Base-by-base conservation (phyloP, 177 flowering plant species). In the Vitis hybrid region DNA sequence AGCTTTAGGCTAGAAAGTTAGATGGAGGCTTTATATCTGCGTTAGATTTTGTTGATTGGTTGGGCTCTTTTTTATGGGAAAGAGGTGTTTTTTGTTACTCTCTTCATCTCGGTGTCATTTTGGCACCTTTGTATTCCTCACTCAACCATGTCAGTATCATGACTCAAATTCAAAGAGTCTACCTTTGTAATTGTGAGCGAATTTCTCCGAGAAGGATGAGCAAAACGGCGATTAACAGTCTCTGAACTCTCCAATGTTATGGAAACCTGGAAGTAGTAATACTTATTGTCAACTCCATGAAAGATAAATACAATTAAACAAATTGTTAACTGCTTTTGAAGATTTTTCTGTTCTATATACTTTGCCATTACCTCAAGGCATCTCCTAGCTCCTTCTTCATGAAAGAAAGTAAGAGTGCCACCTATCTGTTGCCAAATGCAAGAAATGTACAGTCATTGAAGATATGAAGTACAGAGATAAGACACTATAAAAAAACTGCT, bases 331-430 rank as follows among this genome's bases (percentile, higher is more conserved):
- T 49, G 64, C 21, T 64, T 24, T 11, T 27, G 51, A 64, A 10
- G 32, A 68, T 9, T 21, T 9, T 18, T 61, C 13, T 11, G 13
- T n/a, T 60, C 14, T 52, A 24, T 30, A 61, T 61, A 2, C 50
- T 15, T 64, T 30, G 32, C 15, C 62, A 48, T 74, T 80, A 95
- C 99, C 97, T 95, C 99, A 73, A 95, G 94, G 87, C 98, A 93
- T 80, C 94, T 88, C 84, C 93, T 86, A 60, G 89, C 70, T 71
- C 93, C 93, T 76, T 86, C 93, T 82, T 88, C 97, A 74, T 91
- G 97, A 74, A 91, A 89, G 83, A 95, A 93, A 50, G 93, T 91
- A 71, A 95, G 93, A 74, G 99, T 91, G 56, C 99, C 99, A 82
- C 99, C 99, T 62, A 95, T 90, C 99, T 92, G 87, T 72, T 20